A percentile compares a stretch with the other conserved stretches of the same genome.
Conservation (phyloP, 345 rosid species). For the Hypericum androsaemum region DNA sequence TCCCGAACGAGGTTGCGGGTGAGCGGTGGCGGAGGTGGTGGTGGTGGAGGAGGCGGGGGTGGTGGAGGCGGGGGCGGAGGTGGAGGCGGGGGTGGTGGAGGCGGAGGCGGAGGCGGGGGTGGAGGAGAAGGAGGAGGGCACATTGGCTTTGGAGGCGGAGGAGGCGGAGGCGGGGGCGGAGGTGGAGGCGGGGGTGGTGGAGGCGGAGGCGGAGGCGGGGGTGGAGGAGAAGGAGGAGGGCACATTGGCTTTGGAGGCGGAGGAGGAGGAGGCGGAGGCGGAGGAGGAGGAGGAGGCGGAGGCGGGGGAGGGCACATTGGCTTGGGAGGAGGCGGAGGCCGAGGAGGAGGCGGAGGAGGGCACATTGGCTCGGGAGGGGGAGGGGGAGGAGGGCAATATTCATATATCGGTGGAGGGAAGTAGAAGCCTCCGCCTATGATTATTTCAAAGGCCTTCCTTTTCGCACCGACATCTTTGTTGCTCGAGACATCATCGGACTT, state of each 20-base stretch:
- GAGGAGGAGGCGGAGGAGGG: not conserved
- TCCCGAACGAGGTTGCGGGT: too few relatives aligned
- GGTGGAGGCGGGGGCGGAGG: too few relatives aligned
- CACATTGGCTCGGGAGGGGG: conserved; percentile 1
- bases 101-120: not conserved
- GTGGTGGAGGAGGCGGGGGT: not conserved
- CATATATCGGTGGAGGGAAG: not conserved
- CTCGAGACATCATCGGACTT: too few relatives aligned
- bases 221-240: too few relatives aligned
- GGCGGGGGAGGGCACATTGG: not conserved
- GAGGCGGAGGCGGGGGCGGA: not conserved
- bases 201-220: too few relatives aligned
- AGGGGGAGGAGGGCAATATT: conserved; percentile 1
- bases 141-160: too few relatives aligned
- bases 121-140: not conserved
- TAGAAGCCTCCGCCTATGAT: not conserved
- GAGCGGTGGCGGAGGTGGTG: not conserved
- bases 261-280: conserved; percentile 1
- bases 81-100: not conserved
- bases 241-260: not conserved
- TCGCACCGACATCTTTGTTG: not conserved
- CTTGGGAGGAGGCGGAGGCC: not conserved
- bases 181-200: not conserved
- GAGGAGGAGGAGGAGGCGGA: not conserved
- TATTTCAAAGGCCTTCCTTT: not conserved